Evolutionary conservation across 768 basidiomycete genomes (phyloP).

Genomic region (Mycena vulgaris): DNA sequence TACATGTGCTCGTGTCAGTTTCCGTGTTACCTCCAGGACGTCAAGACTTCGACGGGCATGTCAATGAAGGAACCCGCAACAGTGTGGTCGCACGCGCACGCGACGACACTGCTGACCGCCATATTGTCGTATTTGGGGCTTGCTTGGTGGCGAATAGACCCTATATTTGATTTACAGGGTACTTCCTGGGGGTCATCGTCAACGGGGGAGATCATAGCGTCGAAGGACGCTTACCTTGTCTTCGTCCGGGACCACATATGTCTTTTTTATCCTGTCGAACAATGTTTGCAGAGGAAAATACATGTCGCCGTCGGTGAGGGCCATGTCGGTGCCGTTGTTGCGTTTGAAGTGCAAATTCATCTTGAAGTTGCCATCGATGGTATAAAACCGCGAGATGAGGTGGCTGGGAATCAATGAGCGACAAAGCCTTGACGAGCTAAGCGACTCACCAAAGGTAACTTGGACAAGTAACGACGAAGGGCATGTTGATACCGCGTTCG

Average conservation of each 20-base stretch:
- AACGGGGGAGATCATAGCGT: not conserved
- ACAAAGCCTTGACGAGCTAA: not conserved
- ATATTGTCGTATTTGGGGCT: constrained; percentile 18
- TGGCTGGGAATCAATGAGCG: constrained; percentile 10
- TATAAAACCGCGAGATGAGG: not conserved
- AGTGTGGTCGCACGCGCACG: constrained; percentile 25
- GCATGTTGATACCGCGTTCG: constrained; percentile 25
- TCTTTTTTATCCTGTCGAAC: not conserved
- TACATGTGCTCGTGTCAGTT: not conserved
- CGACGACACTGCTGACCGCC: constrained; percentile 18
- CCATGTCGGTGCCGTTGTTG: constrained; percentile 21
- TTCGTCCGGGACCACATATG: not conserved
- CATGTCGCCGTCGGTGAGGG: constrained; percentile 29
- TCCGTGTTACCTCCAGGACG: too few relatives aligned
- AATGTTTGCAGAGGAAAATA: constrained; percentile 21
- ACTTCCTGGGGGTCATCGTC: constrained; percentile 11
- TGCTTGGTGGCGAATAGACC: constrained; percentile 22
- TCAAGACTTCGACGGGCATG: constrained; percentile 16
- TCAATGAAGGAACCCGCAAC: constrained; percentile 21
- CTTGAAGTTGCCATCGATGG: constrained; percentile 28
- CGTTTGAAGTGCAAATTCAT: constrained; percentile 25
- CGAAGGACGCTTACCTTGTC: too few relatives aligned
- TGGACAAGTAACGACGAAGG: not conserved
- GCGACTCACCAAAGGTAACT: constrained; percentile 25
- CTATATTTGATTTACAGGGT: constrained; percentile 15